Conservation (phyloP, 208 protist genomes). For the Acanthamoeba triangularis region DNA sequence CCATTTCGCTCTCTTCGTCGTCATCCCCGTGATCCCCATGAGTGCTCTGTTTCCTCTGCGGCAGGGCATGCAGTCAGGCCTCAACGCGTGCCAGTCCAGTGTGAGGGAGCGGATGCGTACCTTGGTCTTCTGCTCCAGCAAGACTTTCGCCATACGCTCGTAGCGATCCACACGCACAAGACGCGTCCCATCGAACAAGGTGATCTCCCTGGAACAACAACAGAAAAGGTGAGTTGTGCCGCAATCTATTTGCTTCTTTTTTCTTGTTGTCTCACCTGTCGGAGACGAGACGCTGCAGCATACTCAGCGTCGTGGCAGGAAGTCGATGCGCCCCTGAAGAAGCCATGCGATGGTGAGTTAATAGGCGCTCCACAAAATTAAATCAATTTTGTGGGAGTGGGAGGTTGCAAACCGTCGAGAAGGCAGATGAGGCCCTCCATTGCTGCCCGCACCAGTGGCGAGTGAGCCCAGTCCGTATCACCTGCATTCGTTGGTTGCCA, state of each 20-base stretch:
- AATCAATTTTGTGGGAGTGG: not conserved
- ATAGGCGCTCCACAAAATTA: not conserved
- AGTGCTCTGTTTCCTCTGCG: no score
- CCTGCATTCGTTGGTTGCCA: slow-evolving; percentile 50
- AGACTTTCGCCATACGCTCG: slow-evolving; percentile 81
- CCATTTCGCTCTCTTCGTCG: slow-evolving; percentile 47
- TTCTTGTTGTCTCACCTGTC: slow-evolving; percentile 51
- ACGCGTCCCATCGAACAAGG: slow-evolving; percentile 94
- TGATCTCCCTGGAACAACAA: no score
- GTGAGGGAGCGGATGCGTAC: not conserved
- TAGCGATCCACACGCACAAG: slow-evolving; percentile 92
- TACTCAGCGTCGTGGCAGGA: slow-evolving; percentile 76
- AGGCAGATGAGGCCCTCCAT: slow-evolving; percentile 93
- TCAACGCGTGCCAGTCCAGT: no score
- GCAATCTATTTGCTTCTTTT: no score
- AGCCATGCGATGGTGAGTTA: not conserved
- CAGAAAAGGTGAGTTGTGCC: no score
- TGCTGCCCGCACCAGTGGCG: slow-evolving; percentile 93
- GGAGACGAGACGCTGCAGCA: slow-evolving; percentile 81
- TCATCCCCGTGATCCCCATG: not conserved
- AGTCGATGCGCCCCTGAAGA: slow-evolving; percentile 88
- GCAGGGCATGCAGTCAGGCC: no score
- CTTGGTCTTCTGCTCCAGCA: slow-evolving; percentile 1
- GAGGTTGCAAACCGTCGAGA: slow-evolving; percentile 93
- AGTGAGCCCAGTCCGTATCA: slow-evolving; percentile 95